These are phyloP conservation scores for Cyclaneusma minus DNA, from an alignment of 2,329 filamentous ascomycete genomes.

Conservation along the genomic window DNA sequence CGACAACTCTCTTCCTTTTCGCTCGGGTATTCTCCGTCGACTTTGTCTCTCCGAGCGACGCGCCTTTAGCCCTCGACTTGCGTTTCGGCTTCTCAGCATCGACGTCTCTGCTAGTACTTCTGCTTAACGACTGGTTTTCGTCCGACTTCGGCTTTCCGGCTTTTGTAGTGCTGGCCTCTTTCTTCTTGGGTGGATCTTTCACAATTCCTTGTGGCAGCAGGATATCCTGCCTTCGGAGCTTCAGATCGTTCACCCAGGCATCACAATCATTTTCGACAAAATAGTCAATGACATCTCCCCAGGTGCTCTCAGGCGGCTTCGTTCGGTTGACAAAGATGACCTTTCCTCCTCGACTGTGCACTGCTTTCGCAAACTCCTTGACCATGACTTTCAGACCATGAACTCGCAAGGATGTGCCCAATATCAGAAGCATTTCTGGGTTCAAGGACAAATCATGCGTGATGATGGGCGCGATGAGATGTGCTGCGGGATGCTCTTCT, in stretches of 20 bases:
- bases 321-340: conserved; percentile 63
- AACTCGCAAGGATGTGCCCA: conserved; percentile 56
- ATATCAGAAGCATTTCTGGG: conserved; percentile 52
- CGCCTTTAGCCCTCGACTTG: no score
- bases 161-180: conserved; percentile 5
- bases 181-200: conserved; percentile 3
- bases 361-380: conserved; percentile 54
- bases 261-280: conserved; percentile 66
- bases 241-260: conserved; percentile 50
- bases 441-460: conserved; percentile 49
- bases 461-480: conserved; percentile 51
- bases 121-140: conserved; percentile 1
- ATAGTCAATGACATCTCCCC: conserved; percentile 59
- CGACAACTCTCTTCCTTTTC: no score
- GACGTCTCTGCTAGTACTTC: not conserved
- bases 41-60: no score
- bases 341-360: conserved; percentile 48
- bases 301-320: conserved; percentile 54
- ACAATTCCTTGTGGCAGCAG: conserved; percentile 14
- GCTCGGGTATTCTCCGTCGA: no score
- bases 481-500: conserved; percentile 54
- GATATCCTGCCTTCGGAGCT: conserved; percentile 15
- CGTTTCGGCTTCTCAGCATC: not conserved
- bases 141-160: conserved; percentile 1
- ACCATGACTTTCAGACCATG: conserved; percentile 59